Evolutionary conservation across 1,139 yeast species (phyloP).

Genomic region (Pichia sp.): DNA sequence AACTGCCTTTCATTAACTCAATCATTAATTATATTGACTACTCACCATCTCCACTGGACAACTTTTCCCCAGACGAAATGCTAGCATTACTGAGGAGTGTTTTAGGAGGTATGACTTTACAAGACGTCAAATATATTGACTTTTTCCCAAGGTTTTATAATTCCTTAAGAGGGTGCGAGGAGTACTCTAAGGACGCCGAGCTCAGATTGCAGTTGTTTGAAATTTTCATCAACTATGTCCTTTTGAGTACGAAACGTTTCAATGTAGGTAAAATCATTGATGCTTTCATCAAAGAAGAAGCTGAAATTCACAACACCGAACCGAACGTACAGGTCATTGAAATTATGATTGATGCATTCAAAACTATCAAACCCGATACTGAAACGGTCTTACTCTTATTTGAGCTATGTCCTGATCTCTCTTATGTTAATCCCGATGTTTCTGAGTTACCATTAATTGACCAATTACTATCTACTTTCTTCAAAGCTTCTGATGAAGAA

Average conservation of each 20-base stretch:
- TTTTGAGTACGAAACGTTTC: conserved; percentile 21
- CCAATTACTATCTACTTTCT: conserved; percentile 16
- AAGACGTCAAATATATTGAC: conserved; percentile 21
- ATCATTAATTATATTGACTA: conserved; percentile 23
- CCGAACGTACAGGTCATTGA: conserved; percentile 18
- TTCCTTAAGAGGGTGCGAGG: conserved; percentile 19
- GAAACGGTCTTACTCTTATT: conserved; percentile 17
- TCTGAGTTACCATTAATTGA: conserved; percentile 4
- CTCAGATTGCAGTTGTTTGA: conserved; percentile 24
- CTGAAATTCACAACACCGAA: conserved; percentile 11
- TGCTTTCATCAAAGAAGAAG: conserved; percentile 22
- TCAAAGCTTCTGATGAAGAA: conserved; percentile 23
- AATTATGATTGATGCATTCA: conserved; percentile 23
- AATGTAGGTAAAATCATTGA: conserved; percentile 20
- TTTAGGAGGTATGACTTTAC: conserved; percentile 21
- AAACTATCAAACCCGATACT: conserved; percentile 21
- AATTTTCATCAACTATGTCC: conserved; percentile 24
- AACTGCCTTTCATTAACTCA: conserved; percentile 21
- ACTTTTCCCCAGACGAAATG: conserved; percentile 19
- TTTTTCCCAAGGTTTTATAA: conserved; percentile 27
- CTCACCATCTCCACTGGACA: conserved; percentile 17
- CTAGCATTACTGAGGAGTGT: conserved; percentile 16
- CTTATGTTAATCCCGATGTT: conserved; percentile 6
- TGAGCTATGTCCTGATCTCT: conserved; percentile 14
- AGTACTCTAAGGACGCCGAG: conserved; percentile 13